Conservation (phyloP, 2,329 filamentous ascomycete species). For the Chaetomiaceae sp. region DNA sequence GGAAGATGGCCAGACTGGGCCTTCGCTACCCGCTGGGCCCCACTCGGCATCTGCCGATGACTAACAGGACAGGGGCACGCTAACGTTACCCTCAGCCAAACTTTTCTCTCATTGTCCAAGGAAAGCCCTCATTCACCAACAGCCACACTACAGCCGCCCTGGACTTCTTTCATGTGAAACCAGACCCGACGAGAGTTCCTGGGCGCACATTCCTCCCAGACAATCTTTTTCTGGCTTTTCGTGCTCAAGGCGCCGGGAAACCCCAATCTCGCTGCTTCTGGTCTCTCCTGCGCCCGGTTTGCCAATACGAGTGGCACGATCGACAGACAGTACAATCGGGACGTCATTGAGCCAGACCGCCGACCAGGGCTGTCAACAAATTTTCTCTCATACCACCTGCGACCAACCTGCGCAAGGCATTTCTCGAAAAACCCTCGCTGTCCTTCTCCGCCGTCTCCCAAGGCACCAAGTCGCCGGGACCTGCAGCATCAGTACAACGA, state of each 20-base stretch:
- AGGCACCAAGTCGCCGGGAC: no score
- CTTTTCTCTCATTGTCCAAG: conserved; percentile 15
- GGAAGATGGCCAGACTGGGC: background rate
- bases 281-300: background rate
- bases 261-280: background rate
- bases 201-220: background rate
- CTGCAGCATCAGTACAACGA: background rate
- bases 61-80: conserved; percentile 16
- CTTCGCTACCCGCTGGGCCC: conserved; percentile 14
- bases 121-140: conserved; percentile 18
- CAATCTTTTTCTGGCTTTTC: background rate
- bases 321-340: background rate
- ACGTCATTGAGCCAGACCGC: background rate
- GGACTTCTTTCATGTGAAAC: conserved; percentile 7
- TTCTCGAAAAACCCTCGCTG: background rate
- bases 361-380: background rate
- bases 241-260: background rate
- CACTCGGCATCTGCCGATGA: conserved; percentile 15
- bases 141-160: conserved; percentile 1
- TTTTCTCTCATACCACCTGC: background rate
- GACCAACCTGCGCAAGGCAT: no score
- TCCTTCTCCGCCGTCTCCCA: background rate
- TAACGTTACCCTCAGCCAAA: conserved; percentile 8
- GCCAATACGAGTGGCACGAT: background rate
- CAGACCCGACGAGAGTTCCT: background rate